Evolutionary conservation across 306 rosid genomes (phyloP).

Genomic region (Albizia julibrissin): DNA sequence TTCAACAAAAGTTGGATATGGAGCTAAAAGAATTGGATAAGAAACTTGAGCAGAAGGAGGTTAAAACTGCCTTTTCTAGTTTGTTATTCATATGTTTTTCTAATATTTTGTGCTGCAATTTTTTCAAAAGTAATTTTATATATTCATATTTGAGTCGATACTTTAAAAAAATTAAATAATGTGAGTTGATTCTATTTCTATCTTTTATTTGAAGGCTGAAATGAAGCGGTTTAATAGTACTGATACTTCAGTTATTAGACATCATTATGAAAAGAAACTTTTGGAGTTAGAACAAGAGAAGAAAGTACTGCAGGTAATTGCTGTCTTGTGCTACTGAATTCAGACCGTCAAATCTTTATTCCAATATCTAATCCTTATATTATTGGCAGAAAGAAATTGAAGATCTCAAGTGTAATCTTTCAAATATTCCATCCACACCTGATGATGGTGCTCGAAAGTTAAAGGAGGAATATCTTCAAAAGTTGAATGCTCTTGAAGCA

Average conservation of each 20-base stretch:
- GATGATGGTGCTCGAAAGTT: conserved; percentile 87
- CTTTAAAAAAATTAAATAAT: background rate
- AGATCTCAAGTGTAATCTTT: conserved; percentile 60
- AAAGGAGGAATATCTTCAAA: conserved; percentile 88
- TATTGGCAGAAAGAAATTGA: conserved; percentile 82
- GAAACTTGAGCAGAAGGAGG: conserved; percentile 97
- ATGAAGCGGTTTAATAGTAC: conserved; percentile 69
- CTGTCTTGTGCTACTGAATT: background rate
- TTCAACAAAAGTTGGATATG: conserved; percentile 80
- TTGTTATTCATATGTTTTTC: conserved; percentile 8
- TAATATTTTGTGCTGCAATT: background rate
- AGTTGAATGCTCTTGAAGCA: conserved; percentile 79
- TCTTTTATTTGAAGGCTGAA: conserved; percentile 68
- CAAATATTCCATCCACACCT: conserved; percentile 69
- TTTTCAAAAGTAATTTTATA: conserved; percentile 11
- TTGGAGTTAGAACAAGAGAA: conserved; percentile 86
- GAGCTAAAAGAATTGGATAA: conserved; percentile 94
- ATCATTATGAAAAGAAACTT: conserved; percentile 92
- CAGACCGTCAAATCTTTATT: conserved; percentile 8
- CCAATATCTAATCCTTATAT: conserved; percentile 14
- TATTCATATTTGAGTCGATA: background rate
- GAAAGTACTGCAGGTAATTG: conserved; percentile 74
- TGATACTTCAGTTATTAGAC: conserved; percentile 74
- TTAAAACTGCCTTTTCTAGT: conserved; percentile 24
- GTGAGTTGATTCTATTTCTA: conserved; percentile 8